Conservation (phyloP, 305 asterid species). For the Fraxinus dipetala region DNA sequence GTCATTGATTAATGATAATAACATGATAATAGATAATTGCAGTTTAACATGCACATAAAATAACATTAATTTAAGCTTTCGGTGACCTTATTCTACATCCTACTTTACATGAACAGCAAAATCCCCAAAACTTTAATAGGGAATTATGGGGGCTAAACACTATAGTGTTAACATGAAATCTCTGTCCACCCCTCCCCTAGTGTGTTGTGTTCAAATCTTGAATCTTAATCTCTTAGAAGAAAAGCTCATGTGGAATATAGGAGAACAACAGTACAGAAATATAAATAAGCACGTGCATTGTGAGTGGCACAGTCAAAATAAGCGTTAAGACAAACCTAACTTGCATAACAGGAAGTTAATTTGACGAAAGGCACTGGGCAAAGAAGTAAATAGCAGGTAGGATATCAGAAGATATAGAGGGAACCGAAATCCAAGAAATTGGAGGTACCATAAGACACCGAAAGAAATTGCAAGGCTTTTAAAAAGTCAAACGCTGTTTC, state of each 20-base stretch:
- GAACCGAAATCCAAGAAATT: neutral
- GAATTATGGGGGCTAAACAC: neutral
- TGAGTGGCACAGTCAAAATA: neutral
- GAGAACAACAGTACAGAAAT: neutral
- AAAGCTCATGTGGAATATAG: neutral
- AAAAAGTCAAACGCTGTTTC: neutral
- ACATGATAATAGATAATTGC: slow-evolving; percentile 2
- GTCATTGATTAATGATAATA: slow-evolving; percentile 19
- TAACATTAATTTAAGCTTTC: neutral
- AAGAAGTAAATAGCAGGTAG: neutral
- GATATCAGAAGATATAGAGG: neutral
- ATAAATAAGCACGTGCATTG: neutral
- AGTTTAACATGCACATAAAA: neutral
- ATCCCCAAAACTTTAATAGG: neutral
- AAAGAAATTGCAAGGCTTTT: no score
- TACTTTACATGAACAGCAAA: neutral
- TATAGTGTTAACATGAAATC: neutral
- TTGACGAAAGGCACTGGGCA: neutral
- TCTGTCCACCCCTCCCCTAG: neutral
- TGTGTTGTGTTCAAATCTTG: neutral
- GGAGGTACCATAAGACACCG: neutral
- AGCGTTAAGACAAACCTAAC: neutral
- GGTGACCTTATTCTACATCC: neutral
- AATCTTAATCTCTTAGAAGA: neutral
- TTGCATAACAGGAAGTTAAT: neutral